A percentile compares a stretch with the other conserved stretches of the same genome.
Evolutionary conservation across 805 yeast genomes (phyloP).

Genomic region (Wickerhamomyces rabaulensis): DNA sequence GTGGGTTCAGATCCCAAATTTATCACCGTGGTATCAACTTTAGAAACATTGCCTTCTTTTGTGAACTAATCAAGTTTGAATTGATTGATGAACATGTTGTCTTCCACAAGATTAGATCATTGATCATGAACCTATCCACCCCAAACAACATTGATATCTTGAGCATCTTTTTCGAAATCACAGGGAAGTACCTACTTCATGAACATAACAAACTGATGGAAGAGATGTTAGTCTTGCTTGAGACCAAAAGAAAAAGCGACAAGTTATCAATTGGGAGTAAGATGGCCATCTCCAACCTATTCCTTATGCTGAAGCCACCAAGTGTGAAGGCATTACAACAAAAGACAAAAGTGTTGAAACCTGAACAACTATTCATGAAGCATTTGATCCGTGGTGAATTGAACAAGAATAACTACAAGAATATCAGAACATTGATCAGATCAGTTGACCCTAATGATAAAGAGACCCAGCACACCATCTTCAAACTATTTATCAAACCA

Average conservation of each 20-base stretch:
- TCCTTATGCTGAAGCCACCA: constrained; percentile 54
- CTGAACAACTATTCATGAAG: constrained; percentile 44
- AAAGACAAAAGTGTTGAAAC: constrained; percentile 25
- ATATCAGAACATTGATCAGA: constrained; percentile 33
- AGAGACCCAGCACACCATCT: constrained; percentile 28
- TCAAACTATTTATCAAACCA: constrained; percentile 48
- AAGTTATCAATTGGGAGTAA: constrained; percentile 49
- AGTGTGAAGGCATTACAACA: constrained; percentile 29
- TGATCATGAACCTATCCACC: constrained; percentile 46
- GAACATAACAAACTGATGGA: constrained; percentile 56
- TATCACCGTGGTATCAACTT: constrained; percentile 48
- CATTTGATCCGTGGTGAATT: constrained; percentile 50
- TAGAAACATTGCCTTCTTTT: constrained; percentile 54
- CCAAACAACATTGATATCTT: constrained; percentile 65
- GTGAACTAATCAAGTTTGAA: constrained; percentile 74
- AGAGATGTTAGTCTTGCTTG: constrained; percentile 55
- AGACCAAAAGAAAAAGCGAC: constrained; percentile 42
- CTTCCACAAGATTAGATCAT: constrained; percentile 64
- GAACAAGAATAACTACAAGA: constrained; percentile 27
- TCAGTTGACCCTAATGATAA: constrained; percentile 43
- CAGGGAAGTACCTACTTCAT: constrained; percentile 61
- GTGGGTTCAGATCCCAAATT: constrained; percentile 56
- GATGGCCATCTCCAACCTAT: constrained; percentile 51
- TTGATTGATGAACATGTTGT: constrained; percentile 65
- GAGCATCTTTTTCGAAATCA: constrained; percentile 63